Evolutionary conservation across 1,284 basidiomycete species (phyloP).

Genomic region (Pterula multifida): DNA sequence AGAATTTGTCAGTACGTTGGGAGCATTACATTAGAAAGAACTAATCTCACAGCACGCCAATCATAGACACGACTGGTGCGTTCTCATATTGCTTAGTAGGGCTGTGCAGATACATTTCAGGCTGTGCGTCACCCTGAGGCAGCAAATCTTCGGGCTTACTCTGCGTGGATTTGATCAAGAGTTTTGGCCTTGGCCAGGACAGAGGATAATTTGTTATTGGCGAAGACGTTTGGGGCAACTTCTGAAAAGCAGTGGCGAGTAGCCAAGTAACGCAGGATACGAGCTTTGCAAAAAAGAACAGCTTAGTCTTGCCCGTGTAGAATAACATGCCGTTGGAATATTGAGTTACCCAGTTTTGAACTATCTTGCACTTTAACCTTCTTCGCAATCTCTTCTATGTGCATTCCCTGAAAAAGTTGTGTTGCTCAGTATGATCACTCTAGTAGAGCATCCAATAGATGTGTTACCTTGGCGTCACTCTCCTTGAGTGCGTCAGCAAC

Average conservation of each 20-base stretch:
- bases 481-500: not conserved
- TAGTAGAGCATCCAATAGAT: not conserved
- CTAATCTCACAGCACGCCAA: not conserved
- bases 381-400: not conserved
- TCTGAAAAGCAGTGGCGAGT: not conserved
- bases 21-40: not conserved
- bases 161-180: not conserved
- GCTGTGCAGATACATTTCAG: not conserved
- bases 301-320: not conserved
- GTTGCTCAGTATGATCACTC: not conserved
- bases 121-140: not conserved
- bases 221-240: not conserved
- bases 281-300: not conserved
- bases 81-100: not conserved
- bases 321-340: not conserved
- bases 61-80: not conserved
- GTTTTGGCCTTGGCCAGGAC: not conserved
- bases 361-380: not conserved
- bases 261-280: conserved; percentile 1
- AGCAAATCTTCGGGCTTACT: not conserved
- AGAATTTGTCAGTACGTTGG: not conserved
- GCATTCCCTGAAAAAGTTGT: not conserved
- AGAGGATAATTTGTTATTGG: not conserved
- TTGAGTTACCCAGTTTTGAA: not conserved
- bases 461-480: not conserved